Base-by-base conservation (phyloP, 1,284 basidiomycete species). In the Trichosporon inkin region DNA sequence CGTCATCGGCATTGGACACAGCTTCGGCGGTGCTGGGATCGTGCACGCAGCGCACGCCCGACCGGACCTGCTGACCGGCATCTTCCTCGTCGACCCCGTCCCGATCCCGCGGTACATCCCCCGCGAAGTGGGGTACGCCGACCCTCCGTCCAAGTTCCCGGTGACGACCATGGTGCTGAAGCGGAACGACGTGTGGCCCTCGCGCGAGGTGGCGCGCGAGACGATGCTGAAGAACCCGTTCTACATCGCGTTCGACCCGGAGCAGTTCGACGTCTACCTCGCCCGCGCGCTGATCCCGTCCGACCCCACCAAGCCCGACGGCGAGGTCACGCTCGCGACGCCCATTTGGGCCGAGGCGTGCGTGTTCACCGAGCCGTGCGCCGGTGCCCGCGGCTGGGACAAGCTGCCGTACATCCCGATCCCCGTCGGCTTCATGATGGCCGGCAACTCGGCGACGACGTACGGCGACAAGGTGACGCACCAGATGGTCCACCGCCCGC, bases 61-160 rank as follows among this genome's bases (percentile, higher is more conserved):
- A 56, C 89, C 91, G 0, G 78, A 80, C 1, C 77, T 93, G 14
- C 91, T 93, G 76, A 81, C 85, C n/a, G 83, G 84, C 0, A 76
- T 95, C 34, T 80, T 92, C 40, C 82, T 94, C 13, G 78, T 94
- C 28, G 93, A 97, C 70, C 90, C 94, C 0, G 73, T 75, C 20
- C 16, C 24, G 5, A 20, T n/a, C 10, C 44, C 38, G 65, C 39
- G 22, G 36, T 10, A 35, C 35, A 24, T 38, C 37, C 28, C 17
- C 20, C 32, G 35, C 2, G 32, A 35, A 16, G 20, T 10, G 19
- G 37, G 38, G 6, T 16, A 34, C 10, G 20, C 47, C 4, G 14
- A 65, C 37, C 53, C 53, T 0, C 37, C 83, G 80, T 16, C 67
- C 63, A 16, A 68, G 14, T 58, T 40, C 39, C 57, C 57, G 5